Evolutionary conservation across 805 yeast species (phyloP), one percentile per base, ranked within the genome.

Genomic region (Ogataea glucozyma): DNA sequence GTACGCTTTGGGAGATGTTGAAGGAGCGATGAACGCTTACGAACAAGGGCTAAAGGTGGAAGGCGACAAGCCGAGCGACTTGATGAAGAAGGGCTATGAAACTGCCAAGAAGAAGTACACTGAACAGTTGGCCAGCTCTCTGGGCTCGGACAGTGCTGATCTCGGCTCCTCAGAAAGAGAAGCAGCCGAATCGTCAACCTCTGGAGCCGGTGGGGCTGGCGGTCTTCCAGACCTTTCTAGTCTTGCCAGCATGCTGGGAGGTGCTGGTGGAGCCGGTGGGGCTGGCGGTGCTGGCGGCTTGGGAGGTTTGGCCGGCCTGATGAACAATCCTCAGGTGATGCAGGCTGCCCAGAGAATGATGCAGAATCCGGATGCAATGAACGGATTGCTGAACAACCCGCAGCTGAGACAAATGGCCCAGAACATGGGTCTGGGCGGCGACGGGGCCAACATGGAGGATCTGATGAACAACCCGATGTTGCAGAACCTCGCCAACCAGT

Each of bases 31-130:
- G 72, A 85, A 88, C 36, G 97, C 98, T 21, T 93, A 93, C 69
- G 82, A 86, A 66, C 75, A 74, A 51, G 99, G 97, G 29, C 66
- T 93, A 52, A 89, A 86, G 44, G 79, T 80, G 44, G 98, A 93
- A 69, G 97, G 97, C 32, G 85, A 80, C 33, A 68, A 71, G 19
- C 88, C 91, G 35, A 79, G 90, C 6, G 96, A 85, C 30, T 90
- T 93, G 13, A 91, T 91, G 97, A 78, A 76, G 65, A 83, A 83
- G 61, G 99, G 97, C 41, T 89, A 81, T 62, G 97, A 91, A 65
- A 87, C 96, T 26, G 97, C 97, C 18, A 87, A 88, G 71, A 79
- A 78, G 66, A 83, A 90, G 62, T 88, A 86, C 29, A 88, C 85
- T 57, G 90, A 84, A 60, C 86, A 88, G 42, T 67, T 83, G 51